Base-by-base conservation (phyloP, 1,284 basidiomycete genomes). In the Austroboletus rostrupii region DNA sequence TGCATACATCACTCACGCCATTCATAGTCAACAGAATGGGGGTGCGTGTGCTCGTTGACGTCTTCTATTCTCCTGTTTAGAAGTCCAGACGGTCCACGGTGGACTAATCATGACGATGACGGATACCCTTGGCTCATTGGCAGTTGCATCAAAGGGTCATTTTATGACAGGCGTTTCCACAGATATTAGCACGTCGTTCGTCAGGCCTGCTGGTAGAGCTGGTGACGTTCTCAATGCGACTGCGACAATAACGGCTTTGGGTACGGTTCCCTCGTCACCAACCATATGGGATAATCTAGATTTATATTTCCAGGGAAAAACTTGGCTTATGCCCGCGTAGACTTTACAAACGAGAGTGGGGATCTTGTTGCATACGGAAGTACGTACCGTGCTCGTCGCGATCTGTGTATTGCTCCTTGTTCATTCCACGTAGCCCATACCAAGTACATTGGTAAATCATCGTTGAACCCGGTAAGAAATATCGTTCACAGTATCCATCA, bases 101-200 rank as follows among this genome's bases (percentile, higher is more conserved):
- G 92, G 92, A 8, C 75, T 94, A 36, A 84, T 94, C 58, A 70
- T 90, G 61, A 90, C 90, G 2, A 70, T 96, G 17, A 90, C 90
- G 10, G 92, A 95, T 65, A 92, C 90, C 9, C 71, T 91, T 41
- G 92, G 92, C 7, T 90, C 87, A 1, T 77, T 95, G 12, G 89
- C 89, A 8, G 79, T 95, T 20, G 87, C 89, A 0, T 82, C 85
- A 13, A 85, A 85, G 56, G 92, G 92, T 5, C 80, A 92, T 21
- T 87, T 73, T 66, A 88, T 91, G 82, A 94, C 92, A 0, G 87
- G 92, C 16, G 90, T 95, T 8, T 91, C 87, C 3, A 92, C 90
- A 1, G 92, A 95, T 64, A 85, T 96, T 59, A 85, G 85, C 43
- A 85, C 90, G 0, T 90, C 88, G 3, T 95, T 91, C 58, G 81